phyloP scores from a whole-genome alignment of 768 basidiomycete species.

The Calocybe indica region DNA sequence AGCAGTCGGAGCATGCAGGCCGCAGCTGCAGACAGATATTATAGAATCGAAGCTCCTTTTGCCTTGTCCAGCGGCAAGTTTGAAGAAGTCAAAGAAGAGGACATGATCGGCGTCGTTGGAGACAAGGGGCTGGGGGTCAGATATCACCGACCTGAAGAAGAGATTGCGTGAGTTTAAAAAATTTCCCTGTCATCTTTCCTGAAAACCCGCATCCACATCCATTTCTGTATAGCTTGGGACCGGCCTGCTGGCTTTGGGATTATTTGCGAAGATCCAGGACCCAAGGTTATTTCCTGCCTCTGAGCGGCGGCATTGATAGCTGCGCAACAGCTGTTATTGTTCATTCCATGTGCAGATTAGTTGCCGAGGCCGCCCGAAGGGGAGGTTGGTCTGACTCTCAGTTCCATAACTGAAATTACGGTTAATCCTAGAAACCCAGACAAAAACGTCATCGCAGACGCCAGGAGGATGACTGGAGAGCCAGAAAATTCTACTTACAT shows the following conservation, averaged over 20 bases:
- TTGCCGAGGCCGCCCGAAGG: conserved; percentile 67
- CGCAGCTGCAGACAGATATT: conserved; percentile 65
- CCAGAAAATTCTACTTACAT: conserved; percentile 74
- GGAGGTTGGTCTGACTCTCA: conserved; percentile 47
- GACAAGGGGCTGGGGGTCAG: conserved; percentile 41
- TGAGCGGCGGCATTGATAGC: conserved; percentile 96
- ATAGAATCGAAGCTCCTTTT: conserved; percentile 78
- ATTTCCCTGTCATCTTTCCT: neutral
- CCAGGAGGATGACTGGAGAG: conserved; percentile 84
- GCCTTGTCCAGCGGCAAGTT: conserved; percentile 74
- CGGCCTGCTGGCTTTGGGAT: conserved; percentile 99
- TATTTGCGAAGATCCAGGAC: conserved; percentile 91
- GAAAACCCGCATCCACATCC: neutral
- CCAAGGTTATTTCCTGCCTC: conserved; percentile 91
- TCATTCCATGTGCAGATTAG: conserved; percentile 92
- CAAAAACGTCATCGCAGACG: conserved; percentile 84
- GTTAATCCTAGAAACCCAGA: conserved; percentile 35
- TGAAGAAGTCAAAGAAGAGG: conserved; percentile 53
- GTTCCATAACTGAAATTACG: neutral
- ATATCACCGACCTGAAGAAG: conserved; percentile 90
- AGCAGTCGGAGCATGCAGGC: conserved; percentile 91
- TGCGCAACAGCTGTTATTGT: conserved; percentile 97
- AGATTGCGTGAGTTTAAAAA: conserved; percentile 69
- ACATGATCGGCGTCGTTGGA: conserved; percentile 31
- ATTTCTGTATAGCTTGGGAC: conserved; percentile 63